These are phyloP conservation scores for Cochlearia excelsa DNA, from an alignment of 345 rosid genomes.

Conservation along the genomic window DNA sequence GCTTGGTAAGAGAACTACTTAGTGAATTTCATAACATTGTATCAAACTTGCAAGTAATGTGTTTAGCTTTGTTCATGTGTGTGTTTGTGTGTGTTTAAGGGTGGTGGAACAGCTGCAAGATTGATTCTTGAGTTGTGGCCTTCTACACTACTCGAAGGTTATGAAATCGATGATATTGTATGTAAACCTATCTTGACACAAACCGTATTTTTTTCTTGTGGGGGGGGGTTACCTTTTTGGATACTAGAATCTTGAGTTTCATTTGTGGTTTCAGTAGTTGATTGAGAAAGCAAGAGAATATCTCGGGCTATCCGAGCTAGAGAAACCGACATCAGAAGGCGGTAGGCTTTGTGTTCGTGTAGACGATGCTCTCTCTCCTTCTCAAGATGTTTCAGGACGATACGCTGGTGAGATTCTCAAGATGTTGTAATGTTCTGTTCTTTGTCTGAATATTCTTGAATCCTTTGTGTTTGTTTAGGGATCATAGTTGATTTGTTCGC, in stretches of 20 bases:
- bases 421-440: neutral
- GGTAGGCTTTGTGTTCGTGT: constrained; percentile 56
- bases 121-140: constrained; percentile 82
- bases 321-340: constrained; percentile 48
- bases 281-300: constrained; percentile 62
- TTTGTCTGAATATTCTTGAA: constrained; percentile 11
- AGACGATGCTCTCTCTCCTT: constrained; percentile 59
- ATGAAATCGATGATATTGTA: constrained; percentile 75
- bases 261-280: constrained; percentile 43
- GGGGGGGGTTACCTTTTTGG: neutral
- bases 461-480: constrained; percentile 38
- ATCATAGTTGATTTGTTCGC: constrained; percentile 71
- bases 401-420: constrained; percentile 58
- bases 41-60: neutral
- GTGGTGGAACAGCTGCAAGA: constrained; percentile 91
- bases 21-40: neutral
- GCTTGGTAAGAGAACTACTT: constrained; percentile 49
- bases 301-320: constrained; percentile 67
- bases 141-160: constrained; percentile 66
- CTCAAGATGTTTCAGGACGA: constrained; percentile 35
- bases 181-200: constrained; percentile 24
- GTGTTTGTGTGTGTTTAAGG: constrained; percentile 39
- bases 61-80: constrained; percentile 20
- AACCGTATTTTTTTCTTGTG: neutral
- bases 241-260: constrained; percentile 6